Percentiles rank a stretch among this genome's conserved stretches.
phyloP scores from a whole-genome alignment of 768 basidiomycete species.

The Pulveroboletus frians region DNA sequence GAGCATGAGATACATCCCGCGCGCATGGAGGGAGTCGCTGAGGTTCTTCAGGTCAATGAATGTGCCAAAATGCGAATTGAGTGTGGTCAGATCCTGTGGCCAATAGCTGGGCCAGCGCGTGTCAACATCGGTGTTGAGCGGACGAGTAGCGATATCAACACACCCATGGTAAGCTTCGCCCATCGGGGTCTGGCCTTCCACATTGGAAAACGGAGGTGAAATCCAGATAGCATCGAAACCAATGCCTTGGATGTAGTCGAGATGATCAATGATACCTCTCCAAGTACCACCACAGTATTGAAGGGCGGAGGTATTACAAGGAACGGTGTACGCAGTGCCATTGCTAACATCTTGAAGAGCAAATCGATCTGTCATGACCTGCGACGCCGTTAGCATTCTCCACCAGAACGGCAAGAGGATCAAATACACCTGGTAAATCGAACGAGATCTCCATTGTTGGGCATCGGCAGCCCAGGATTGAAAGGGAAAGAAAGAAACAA shows the following conservation, averaged over 20 bases:
- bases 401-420: background rate
- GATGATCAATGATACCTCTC: conserved; percentile 45
- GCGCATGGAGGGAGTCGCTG: conserved; percentile 40
- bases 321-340: conserved; percentile 25
- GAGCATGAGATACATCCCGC: conserved; percentile 57
- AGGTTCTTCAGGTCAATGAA: conserved; percentile 47
- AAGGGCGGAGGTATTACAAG: conserved; percentile 44
- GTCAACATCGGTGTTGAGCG: background rate
- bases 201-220: conserved; percentile 48
- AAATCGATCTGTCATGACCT: conserved; percentile 58
- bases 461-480: conserved; percentile 34
- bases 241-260: conserved; percentile 62
- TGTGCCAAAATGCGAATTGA: conserved; percentile 53
- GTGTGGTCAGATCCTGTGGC: conserved; percentile 40
- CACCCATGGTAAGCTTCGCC: conserved; percentile 58
- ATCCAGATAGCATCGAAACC: conserved; percentile 60
- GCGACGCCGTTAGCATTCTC: background rate
- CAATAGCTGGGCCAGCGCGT: conserved; percentile 39
- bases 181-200: conserved; percentile 43
- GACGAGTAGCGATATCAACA: background rate
- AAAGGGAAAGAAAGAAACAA: conserved; percentile 3
- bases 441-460: conserved; percentile 46
- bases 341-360: conserved; percentile 40
- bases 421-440: conserved; percentile 48
- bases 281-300: conserved; percentile 58